Evolutionary conservation across 345 rosid genomes (phyloP).

Genomic region (Dimocarpus longan): DNA sequence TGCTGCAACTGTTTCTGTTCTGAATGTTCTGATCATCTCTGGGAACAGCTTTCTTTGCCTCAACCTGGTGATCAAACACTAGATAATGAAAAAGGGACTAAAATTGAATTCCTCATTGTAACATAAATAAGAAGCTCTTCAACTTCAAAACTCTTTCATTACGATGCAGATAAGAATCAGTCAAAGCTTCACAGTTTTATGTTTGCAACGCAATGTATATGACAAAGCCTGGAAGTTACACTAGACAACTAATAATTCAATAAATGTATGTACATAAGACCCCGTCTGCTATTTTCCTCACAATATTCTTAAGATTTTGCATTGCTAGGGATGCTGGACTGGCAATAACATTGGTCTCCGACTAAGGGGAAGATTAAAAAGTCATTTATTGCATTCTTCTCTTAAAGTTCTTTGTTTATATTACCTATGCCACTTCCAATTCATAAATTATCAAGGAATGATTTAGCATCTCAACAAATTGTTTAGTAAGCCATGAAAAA

Average conservation of each 20-base stretch:
- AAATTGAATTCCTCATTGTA: slow-evolving; percentile 6
- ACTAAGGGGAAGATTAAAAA: not conserved
- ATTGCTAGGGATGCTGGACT: not conserved
- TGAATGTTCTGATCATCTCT: slow-evolving; percentile 72
- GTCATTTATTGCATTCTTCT: not conserved
- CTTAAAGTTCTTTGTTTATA: not conserved
- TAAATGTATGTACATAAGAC: not conserved
- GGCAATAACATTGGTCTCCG: not conserved
- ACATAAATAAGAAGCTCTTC: not conserved
- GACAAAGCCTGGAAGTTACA: not conserved
- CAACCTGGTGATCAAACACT: slow-evolving; percentile 62
- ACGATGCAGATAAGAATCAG: slow-evolving; percentile 19
- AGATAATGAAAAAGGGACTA: not conserved
- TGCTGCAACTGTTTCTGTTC: slow-evolving; percentile 54
- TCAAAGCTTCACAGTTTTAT: slow-evolving; percentile 9
- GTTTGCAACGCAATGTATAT: not conserved
- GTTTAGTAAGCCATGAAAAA: not conserved
- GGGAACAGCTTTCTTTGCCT: slow-evolving; percentile 97
- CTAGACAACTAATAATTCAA: not conserved
- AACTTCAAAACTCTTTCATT: not conserved
- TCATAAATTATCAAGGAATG: not conserved
- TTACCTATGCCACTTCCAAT: not conserved
- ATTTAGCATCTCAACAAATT: slow-evolving; percentile 1
- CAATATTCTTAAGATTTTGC: not conserved
- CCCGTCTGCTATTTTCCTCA: not conserved